Conservation (phyloP, 2,329 filamentous ascomycete species). For the Microdochium bolleyi region DNA sequence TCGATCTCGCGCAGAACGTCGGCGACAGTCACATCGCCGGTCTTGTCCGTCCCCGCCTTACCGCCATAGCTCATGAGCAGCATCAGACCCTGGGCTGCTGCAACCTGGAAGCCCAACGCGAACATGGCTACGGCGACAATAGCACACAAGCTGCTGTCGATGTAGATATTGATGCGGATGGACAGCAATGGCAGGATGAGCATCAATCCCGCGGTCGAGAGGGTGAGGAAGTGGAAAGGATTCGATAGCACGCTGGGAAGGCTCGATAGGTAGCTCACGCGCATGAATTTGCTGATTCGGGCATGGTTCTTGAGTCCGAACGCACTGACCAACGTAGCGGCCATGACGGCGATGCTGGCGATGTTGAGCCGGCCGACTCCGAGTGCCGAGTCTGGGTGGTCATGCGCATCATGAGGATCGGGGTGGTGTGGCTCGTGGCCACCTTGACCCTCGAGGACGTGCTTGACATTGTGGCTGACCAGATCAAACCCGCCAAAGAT, state of each 20-base stretch:
- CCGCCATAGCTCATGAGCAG: slow-evolving; percentile 82
- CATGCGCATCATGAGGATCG: slow-evolving; percentile 45
- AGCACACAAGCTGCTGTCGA: slow-evolving; percentile 75
- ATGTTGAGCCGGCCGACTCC: slow-evolving; percentile 72
- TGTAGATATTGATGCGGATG: slow-evolving; percentile 70
- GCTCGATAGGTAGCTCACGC: slow-evolving; percentile 72
- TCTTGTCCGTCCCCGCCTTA: slow-evolving; percentile 17
- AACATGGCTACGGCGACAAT: slow-evolving; percentile 87
- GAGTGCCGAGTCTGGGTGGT: slow-evolving; percentile 31
- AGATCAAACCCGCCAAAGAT: slow-evolving; percentile 97
- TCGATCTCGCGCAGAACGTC: slow-evolving; percentile 81
- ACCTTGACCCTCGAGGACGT: slow-evolving; percentile 69
- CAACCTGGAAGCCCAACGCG: slow-evolving; percentile 72
- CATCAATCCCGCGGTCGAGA: slow-evolving; percentile 76
- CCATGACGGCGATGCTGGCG: slow-evolving; percentile 72
- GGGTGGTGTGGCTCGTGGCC: slow-evolving; percentile 67
- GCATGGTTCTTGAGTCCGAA: slow-evolving; percentile 85
- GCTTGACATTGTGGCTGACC: slow-evolving; percentile 87
- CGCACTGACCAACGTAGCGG: slow-evolving; percentile 77
- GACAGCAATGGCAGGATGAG: slow-evolving; percentile 76
- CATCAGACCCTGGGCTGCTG: slow-evolving; percentile 84
- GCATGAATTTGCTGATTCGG: slow-evolving; percentile 86
- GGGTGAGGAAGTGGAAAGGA: slow-evolving; percentile 87
- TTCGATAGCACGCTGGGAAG: slow-evolving; percentile 86
- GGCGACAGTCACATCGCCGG: slow-evolving; percentile 44